phyloP scores from a whole-genome alignment of 805 yeast genomes.

The Candida palmyrensis region DNA sequence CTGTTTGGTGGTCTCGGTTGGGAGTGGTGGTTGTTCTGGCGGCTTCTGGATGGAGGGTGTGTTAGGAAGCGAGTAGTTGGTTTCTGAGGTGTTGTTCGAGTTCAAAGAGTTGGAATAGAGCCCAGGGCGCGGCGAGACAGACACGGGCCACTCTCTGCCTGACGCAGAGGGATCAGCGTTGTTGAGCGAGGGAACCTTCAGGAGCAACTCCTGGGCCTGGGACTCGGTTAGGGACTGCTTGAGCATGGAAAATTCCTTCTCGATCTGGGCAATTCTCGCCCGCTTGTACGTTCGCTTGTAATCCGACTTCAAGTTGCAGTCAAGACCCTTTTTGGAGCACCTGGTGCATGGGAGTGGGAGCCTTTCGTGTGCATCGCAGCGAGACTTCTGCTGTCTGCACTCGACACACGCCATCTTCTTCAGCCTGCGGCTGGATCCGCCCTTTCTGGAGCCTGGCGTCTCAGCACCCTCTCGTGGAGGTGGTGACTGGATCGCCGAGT shows the following conservation, averaged over 20 bases:
- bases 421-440: too few species aligned
- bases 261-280: conserved; percentile 79
- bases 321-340: conserved; percentile 64
- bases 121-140: conserved; percentile 5
- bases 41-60: conserved; percentile 21
- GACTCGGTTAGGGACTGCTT: conserved; percentile 44
- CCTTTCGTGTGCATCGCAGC: conserved; percentile 77
- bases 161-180: background rate
- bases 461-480: too few species aligned
- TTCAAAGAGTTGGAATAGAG: conserved; percentile 4
- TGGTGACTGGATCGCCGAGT: background rate
- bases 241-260: conserved; percentile 69
- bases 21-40: background rate
- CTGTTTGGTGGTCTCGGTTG: conserved; percentile 16
- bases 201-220: conserved; percentile 26
- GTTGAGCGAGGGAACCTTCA: conserved; percentile 20
- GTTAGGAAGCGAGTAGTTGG: conserved; percentile 21
- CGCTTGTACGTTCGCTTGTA: conserved; percentile 89
- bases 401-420: conserved; percentile 86
- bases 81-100: conserved; percentile 14
- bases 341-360: conserved; percentile 80
- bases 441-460: too few species aligned
- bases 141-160: conserved; percentile 6
- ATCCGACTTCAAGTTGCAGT: conserved; percentile 71
- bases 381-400: conserved; percentile 91